These are phyloP conservation scores for Solanum appendiculatum DNA, from an alignment of 257 asterid species.

Conservation along the genomic window DNA sequence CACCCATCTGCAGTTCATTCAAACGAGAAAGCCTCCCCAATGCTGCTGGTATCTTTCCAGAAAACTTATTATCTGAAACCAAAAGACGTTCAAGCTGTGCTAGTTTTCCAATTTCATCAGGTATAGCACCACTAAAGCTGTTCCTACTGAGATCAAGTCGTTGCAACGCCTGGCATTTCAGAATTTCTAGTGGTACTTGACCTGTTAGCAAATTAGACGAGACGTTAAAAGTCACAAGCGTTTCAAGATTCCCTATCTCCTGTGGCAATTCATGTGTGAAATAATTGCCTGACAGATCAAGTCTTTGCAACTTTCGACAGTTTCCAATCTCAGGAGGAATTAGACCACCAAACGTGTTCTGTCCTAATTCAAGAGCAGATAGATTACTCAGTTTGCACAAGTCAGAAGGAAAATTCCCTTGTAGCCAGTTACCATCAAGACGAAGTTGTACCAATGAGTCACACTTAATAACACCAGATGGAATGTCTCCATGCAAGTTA, in stretches of 20 bases:
- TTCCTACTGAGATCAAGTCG: slow-evolving; percentile 81
- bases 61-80: slow-evolving; percentile 54
- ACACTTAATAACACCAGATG: slow-evolving; percentile 51
- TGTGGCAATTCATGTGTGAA: slow-evolving; percentile 56
- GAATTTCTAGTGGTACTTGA: slow-evolving; percentile 39
- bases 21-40: slow-evolving; percentile 59
- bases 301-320: slow-evolving; percentile 73
- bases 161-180: slow-evolving; percentile 60
- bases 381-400: slow-evolving; percentile 54
- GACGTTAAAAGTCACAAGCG: slow-evolving; percentile 65
- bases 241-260: slow-evolving; percentile 51
- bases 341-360: slow-evolving; percentile 53
- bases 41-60: slow-evolving; percentile 60
- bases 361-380: slow-evolving; percentile 71
- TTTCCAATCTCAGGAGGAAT: slow-evolving; percentile 48
- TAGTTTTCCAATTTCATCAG: slow-evolving; percentile 52
- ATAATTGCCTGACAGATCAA: slow-evolving; percentile 59
- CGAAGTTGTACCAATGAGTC: slow-evolving; percentile 58
- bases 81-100: slow-evolving; percentile 67
- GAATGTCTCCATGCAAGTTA: slow-evolving; percentile 48
- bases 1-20: slow-evolving; percentile 83
- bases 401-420: slow-evolving; percentile 63
- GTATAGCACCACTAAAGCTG: slow-evolving; percentile 38
- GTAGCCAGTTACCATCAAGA: slow-evolving; percentile 42
- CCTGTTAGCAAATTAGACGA: slow-evolving; percentile 61